A percentile compares a stretch with the other conserved stretches of the same genome.
Evolutionary conservation across 352 stramenopile species (phyloP).

Genomic region (Saprolegnia diclina): DNA sequence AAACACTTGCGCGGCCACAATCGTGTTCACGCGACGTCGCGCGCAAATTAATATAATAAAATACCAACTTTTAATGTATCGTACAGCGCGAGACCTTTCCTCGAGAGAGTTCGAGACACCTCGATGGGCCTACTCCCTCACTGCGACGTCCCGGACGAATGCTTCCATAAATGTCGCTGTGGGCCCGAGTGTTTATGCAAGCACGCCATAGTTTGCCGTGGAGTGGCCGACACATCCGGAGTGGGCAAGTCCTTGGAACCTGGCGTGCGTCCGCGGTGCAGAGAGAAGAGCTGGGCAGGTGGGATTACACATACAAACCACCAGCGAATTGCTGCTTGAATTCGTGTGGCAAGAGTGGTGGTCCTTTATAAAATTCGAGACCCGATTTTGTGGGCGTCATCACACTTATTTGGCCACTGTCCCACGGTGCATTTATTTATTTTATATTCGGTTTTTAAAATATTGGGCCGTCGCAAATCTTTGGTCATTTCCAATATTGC

Average conservation of each 20-base stretch:
- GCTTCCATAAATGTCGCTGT: too few relatives aligned
- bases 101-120: too few relatives aligned
- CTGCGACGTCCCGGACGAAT: too few relatives aligned
- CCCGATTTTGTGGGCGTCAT: background rate
- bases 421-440: background rate
- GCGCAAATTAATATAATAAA: background rate
- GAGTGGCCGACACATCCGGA: too few relatives aligned
- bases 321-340: background rate
- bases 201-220: too few relatives aligned
- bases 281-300: background rate
- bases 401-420: constrained; percentile 5
- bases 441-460: background rate
- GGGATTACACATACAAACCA: background rate
- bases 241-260: background rate
- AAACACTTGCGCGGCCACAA: background rate
- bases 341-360: background rate
- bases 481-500: constrained; percentile 14
- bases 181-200: too few relatives aligned
- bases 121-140: too few relatives aligned
- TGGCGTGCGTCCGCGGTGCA: background rate
- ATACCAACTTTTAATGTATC: background rate
- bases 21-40: constrained; percentile 14
- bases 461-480: background rate
- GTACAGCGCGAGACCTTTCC: too few relatives aligned
- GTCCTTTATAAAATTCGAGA: background rate